phyloP scores from a whole-genome alignment of 495 filamentous ascomycete genomes.

The Thozetella sp. region DNA sequence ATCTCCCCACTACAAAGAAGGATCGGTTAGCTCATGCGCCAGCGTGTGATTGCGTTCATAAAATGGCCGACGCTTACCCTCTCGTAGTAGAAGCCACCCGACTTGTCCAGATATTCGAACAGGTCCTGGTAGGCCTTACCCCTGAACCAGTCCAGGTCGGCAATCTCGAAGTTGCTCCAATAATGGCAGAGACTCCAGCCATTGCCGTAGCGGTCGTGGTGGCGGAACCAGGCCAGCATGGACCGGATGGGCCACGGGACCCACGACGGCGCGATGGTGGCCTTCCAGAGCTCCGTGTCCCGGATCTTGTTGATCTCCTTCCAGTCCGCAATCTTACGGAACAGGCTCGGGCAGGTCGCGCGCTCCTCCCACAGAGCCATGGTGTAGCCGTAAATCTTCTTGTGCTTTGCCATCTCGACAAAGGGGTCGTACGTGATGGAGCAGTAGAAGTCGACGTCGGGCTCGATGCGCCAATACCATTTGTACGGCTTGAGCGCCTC shows the following conservation, averaged over 20 bases:
- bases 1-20: slow-evolving; percentile 48
- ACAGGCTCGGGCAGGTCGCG: slow-evolving; percentile 49
- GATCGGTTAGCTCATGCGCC: not conserved
- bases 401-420: slow-evolving; percentile 49
- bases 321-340: slow-evolving; percentile 45
- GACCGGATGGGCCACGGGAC: slow-evolving; percentile 38
- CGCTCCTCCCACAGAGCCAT: slow-evolving; percentile 52
- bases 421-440: slow-evolving; percentile 59
- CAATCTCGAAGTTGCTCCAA: slow-evolving; percentile 63
- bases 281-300: slow-evolving; percentile 36
- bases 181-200: slow-evolving; percentile 58
- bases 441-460: slow-evolving; percentile 52
- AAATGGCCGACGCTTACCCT: slow-evolving; percentile 26
- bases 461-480: slow-evolving; percentile 59
- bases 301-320: slow-evolving; percentile 31
- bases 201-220: slow-evolving; percentile 34
- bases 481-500: slow-evolving; percentile 43
- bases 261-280: slow-evolving; percentile 36
- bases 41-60: no score
- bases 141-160: slow-evolving; percentile 54
- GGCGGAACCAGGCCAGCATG: slow-evolving; percentile 33
- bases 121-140: slow-evolving; percentile 47
- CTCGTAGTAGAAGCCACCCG: slow-evolving; percentile 57
- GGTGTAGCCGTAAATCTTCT: slow-evolving; percentile 55
- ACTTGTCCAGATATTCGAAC: slow-evolving; percentile 44